These are phyloP conservation scores for Sclerotinia glacialis DNA, from an alignment of 2,329 filamentous ascomycete genomes.

Conservation along the genomic window DNA sequence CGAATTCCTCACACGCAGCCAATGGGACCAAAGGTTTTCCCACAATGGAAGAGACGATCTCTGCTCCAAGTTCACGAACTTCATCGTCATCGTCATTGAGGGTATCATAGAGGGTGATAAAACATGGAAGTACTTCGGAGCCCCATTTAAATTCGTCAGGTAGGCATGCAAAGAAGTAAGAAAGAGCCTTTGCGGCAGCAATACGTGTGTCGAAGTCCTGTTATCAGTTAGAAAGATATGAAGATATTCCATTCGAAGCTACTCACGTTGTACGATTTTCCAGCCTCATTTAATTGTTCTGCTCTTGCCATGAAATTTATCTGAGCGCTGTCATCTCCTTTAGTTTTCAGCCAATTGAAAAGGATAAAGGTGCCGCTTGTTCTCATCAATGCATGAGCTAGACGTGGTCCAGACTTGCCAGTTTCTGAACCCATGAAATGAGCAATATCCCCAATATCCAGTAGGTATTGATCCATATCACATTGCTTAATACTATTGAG, in stretches of 20 bases:
- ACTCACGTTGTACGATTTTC: slow-evolving; percentile 49
- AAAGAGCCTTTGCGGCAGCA: slow-evolving; percentile 57
- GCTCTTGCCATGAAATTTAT: slow-evolving; percentile 46
- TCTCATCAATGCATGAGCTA: slow-evolving; percentile 51
- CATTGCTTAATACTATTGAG: slow-evolving; percentile 9
- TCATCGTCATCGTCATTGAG: slow-evolving; percentile 93
- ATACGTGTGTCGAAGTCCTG: slow-evolving; percentile 64
- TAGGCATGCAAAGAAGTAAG: slow-evolving; percentile 45
- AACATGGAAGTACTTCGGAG: slow-evolving; percentile 47
- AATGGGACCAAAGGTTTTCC: slow-evolving; percentile 45
- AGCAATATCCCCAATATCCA: slow-evolving; percentile 15
- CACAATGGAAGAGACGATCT: slow-evolving; percentile 41
- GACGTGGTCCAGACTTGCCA: slow-evolving; percentile 32
- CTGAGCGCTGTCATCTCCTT: slow-evolving; percentile 15
- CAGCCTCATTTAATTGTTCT: slow-evolving; percentile 49
- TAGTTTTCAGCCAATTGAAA: slow-evolving; percentile 8
- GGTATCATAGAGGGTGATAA: slow-evolving; percentile 69
- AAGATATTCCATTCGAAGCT: neutral
- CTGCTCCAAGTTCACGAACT: slow-evolving; percentile 57
- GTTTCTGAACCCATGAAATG: slow-evolving; percentile 3
- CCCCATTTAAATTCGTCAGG: slow-evolving; percentile 20
- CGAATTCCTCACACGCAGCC: slow-evolving; percentile 26
- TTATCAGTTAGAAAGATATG: slow-evolving; percentile 14
- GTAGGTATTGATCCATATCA: slow-evolving; percentile 16
- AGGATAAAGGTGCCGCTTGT: slow-evolving; percentile 43